These are phyloP conservation scores for Scheffersomyces parashehatae DNA, from an alignment of 1,139 yeast species.

Conservation along the genomic window DNA sequence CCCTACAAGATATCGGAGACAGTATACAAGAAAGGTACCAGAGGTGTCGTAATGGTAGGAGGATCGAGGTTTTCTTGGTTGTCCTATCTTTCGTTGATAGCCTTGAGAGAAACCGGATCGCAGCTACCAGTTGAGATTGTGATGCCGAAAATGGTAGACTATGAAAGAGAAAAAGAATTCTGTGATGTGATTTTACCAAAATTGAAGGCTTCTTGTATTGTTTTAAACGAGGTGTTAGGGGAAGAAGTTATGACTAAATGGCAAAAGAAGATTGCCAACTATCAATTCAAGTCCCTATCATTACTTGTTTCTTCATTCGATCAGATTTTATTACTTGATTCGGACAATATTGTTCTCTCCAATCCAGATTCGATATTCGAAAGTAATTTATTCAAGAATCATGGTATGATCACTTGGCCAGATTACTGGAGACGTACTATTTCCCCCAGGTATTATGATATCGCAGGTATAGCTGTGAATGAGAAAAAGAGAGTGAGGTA, in stretches of 20 bases:
- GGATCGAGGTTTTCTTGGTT: slow-evolving; percentile 43
- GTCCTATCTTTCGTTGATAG: slow-evolving; percentile 34
- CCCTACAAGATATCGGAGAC: slow-evolving; percentile 26
- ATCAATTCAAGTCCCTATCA: slow-evolving; percentile 45
- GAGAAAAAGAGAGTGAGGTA: slow-evolving; percentile 24
- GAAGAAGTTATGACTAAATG: slow-evolving; percentile 34
- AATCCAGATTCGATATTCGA: slow-evolving; percentile 49
- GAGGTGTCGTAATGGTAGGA: slow-evolving; percentile 40
- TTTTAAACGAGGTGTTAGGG: slow-evolving; percentile 37
- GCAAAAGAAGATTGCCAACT: slow-evolving; percentile 27
- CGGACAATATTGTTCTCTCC: slow-evolving; percentile 39
- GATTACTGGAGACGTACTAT: slow-evolving; percentile 81
- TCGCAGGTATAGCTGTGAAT: slow-evolving; percentile 54
- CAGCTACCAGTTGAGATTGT: slow-evolving; percentile 39
- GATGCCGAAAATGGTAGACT: slow-evolving; percentile 35
- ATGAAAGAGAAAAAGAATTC: slow-evolving; percentile 15
- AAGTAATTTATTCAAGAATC: slow-evolving; percentile 50
- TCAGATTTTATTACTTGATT: slow-evolving; percentile 41
- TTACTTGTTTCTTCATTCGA: slow-evolving; percentile 42
- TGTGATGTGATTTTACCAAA: slow-evolving; percentile 15
- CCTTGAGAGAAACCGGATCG: slow-evolving; percentile 38
- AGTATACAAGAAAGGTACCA: slow-evolving; percentile 26
- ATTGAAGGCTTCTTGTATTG: slow-evolving; percentile 17
- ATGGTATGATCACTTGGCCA: slow-evolving; percentile 77
- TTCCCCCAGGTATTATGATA: slow-evolving; percentile 65